phyloP scores from a whole-genome alignment of 768 basidiomycete species.

The Collybiopsis confluens region DNA sequence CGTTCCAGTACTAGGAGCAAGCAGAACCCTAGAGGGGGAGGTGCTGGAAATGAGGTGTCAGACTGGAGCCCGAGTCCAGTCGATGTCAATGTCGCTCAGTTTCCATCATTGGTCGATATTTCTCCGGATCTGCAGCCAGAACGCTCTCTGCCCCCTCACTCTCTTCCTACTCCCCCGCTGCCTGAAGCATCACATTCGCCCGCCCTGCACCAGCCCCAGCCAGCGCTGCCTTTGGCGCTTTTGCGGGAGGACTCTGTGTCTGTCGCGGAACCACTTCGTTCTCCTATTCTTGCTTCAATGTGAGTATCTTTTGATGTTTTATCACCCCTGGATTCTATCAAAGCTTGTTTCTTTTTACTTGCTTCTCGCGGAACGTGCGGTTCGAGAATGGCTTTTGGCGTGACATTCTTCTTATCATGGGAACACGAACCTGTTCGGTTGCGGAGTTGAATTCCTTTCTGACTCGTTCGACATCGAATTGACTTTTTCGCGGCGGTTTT shows the following conservation, averaged over 20 bases:
- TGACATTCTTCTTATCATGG: background rate
- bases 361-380: background rate
- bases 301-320: background rate
- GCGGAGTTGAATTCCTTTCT: too few species aligned
- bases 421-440: background rate
- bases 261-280: background rate
- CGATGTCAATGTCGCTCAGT: background rate
- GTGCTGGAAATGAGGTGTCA: background rate
- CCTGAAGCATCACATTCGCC: background rate
- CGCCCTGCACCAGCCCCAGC: background rate
- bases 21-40: background rate
- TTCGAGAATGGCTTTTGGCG: background rate
- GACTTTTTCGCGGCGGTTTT: background rate
- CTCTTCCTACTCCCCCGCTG: slow-evolving; percentile 5
- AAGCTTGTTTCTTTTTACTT: background rate
- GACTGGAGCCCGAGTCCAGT: background rate
- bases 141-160: background rate
- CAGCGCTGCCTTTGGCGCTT: slow-evolving; percentile 3
- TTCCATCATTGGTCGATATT: background rate
- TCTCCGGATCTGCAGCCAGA: background rate
- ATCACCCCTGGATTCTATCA: background rate
- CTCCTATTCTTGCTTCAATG: slow-evolving; percentile 7
- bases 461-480: background rate
- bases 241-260: slow-evolving; percentile 3
- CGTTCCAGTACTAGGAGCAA: background rate